A percentile compares a stretch with the other conserved stretches of the same genome.
Conservation (phyloP, 345 rosid genomes). For the Tarenaya hassleriana region DNA sequence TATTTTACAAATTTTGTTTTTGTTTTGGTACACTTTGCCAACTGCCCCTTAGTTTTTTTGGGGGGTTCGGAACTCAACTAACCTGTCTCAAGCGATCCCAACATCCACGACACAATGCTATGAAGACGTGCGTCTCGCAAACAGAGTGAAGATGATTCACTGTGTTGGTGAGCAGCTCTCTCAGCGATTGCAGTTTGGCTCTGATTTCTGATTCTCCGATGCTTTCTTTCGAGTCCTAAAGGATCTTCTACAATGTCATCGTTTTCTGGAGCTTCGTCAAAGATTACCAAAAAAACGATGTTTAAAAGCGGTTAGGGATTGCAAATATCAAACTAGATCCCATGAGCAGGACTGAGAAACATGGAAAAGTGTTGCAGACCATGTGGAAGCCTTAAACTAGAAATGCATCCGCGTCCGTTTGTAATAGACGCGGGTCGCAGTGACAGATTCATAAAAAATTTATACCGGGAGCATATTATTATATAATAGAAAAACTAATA, state of each 20-base stretch:
- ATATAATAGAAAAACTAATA: too few species aligned
- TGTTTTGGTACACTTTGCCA: too few species aligned
- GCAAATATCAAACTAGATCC: background rate
- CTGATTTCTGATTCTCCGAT: constrained; percentile 76
- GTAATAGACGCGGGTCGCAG: too few species aligned
- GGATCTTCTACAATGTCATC: constrained; percentile 87
- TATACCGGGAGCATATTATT: too few species aligned
- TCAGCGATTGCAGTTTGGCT: constrained; percentile 71
- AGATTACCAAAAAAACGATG: background rate
- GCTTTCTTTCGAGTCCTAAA: constrained; percentile 87
- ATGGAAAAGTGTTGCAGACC: constrained; percentile 1
- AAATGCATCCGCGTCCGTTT: too few species aligned
- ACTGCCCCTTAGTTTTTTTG: too few species aligned
- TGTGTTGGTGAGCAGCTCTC: constrained; percentile 68
- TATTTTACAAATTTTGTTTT: too few species aligned
- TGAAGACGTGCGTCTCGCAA: constrained; percentile 70
- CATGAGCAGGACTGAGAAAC: constrained; percentile 3
- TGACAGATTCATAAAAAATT: too few species aligned
- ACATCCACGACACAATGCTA: constrained; percentile 75
- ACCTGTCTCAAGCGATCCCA: constrained; percentile 99
- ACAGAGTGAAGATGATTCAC: constrained; percentile 72
- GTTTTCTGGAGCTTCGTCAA: constrained; percentile 72
- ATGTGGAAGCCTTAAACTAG: too few species aligned
- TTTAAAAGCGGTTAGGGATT: background rate
- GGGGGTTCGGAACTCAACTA: constrained; percentile 8